Base-by-base conservation (phyloP, 1,139 yeast genomes). In the Blastobotrys elegans region DNA sequence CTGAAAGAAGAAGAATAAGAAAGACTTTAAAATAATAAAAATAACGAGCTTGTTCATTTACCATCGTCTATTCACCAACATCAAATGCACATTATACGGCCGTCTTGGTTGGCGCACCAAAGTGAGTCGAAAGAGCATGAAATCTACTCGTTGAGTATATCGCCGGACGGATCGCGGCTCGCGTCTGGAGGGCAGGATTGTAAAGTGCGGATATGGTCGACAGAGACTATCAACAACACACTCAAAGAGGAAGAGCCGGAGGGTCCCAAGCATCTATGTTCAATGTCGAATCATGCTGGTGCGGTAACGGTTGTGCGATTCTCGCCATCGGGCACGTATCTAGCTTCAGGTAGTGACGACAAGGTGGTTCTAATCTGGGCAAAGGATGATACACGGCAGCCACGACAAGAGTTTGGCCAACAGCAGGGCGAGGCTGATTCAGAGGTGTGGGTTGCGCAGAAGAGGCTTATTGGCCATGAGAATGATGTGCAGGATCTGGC, bases 401-500 rank as follows among this genome's bases (percentile, higher is more conserved):
- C 71, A 43, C 61, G 72, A 45, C 54, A 66, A 54, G 67, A 68
- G 50, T 77, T 80, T 64, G 83, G 84, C 18, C 76, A 75, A 40
- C 69, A 54, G 32, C 69, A 54, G 32, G 66, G 65, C 20, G 69
- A 77, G 44, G 80, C 79, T 4, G 96, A 88, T 57, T 63, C 81
- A 43, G 97, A 90, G 63, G 94, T 84, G 58, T 92, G 97, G 97
- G 84, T 92, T 0, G 97, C 90, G 1, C 71, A 96, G 24, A 86
- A 86, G 61, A 76, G 97, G 58, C 74, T 89, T 26, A 96, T 87
- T 20, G 98, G 97, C 0, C 98, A 92, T 66, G 97, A 92, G 54
- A 92, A 90, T 61, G 98, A 92, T 68, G 87, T 92, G 43, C 98
- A 92, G 63, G 98, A 92, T 65, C 82, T 92, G 54, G 95, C 96